Evolutionary conservation across 257 asterid species (phyloP).

Genomic region (Buddleja alternifolia): DNA sequence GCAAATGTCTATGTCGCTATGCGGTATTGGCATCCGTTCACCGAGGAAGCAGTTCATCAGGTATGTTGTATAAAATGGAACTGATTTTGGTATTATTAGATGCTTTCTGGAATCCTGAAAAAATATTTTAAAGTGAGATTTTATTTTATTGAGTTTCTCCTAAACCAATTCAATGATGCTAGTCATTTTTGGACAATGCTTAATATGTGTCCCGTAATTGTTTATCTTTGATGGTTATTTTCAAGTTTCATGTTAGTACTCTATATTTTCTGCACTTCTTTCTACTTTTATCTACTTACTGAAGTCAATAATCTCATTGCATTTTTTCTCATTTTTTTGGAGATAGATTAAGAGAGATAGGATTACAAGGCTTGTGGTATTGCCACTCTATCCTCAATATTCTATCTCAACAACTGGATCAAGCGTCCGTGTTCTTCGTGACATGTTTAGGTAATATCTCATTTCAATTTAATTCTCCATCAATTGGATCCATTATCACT

Average conservation of each 20-base stretch:
- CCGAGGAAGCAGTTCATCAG: slow-evolving; percentile 96
- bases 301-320: neutral
- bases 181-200: neutral
- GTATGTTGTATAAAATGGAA: slow-evolving; percentile 36
- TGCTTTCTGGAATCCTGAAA: neutral
- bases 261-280: neutral
- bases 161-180: neutral
- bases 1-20: slow-evolving; percentile 92
- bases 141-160: neutral
- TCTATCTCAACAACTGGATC: slow-evolving; percentile 98
- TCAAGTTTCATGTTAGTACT: neutral
- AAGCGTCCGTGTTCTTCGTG: slow-evolving; percentile 83
- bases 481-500: neutral
- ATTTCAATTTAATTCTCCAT: neutral
- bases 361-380: slow-evolving; percentile 82
- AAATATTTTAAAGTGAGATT: neutral
- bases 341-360: slow-evolving; percentile 82
- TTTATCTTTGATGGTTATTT: neutral
- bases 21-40: slow-evolving; percentile 99
- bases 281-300: neutral
- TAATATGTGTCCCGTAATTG: neutral
- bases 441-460: slow-evolving; percentile 61
- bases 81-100: neutral
- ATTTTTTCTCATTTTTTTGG: neutral
- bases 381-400: slow-evolving; percentile 95